A percentile compares a stretch with the other conserved stretches of the same genome.
Evolutionary conservation across 768 basidiomycete species (phyloP).

Genomic region (Tulasnella sp.): DNA sequence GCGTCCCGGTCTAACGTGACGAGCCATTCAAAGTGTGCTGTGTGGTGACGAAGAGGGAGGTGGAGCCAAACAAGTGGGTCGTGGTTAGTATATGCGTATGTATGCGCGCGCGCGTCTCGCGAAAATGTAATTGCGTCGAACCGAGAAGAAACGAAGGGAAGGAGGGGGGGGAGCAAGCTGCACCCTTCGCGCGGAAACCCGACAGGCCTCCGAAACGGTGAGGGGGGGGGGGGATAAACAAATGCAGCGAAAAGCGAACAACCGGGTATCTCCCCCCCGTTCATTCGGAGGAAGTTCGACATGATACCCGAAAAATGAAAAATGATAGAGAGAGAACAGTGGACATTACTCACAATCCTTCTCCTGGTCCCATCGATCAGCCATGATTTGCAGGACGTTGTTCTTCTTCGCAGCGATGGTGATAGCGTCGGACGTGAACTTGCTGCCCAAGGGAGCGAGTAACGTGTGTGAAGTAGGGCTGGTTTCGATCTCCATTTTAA

Average conservation of each 20-base stretch:
- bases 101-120: neutral
- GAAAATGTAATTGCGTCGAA: neutral
- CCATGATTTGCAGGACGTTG: slow-evolving; percentile 40
- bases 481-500: slow-evolving; percentile 40
- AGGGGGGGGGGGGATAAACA: slow-evolving; percentile 4
- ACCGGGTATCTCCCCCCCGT: neutral
- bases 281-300: no score
- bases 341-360: slow-evolving; percentile 39
- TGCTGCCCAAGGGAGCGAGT: slow-evolving; percentile 39
- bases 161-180: neutral
- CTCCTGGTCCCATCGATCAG: slow-evolving; percentile 41
- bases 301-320: no score
- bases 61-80: neutral
- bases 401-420: slow-evolving; percentile 41
- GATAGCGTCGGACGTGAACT: slow-evolving; percentile 41
- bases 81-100: slow-evolving; percentile 1
- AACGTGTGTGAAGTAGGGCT: slow-evolving; percentile 38
- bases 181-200: neutral
- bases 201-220: slow-evolving; percentile 9
- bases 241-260: slow-evolving; percentile 5
- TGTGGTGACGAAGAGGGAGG: neutral
- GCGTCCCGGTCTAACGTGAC: slow-evolving; percentile 40
- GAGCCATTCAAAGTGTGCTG: slow-evolving; percentile 42
- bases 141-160: neutral
- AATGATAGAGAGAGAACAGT: no score